Percentiles rank a stretch among this genome's conserved stretches.
phyloP scores from a whole-genome alignment of 73 alveolate genomes.

The Paramecium octaurelia region DNA sequence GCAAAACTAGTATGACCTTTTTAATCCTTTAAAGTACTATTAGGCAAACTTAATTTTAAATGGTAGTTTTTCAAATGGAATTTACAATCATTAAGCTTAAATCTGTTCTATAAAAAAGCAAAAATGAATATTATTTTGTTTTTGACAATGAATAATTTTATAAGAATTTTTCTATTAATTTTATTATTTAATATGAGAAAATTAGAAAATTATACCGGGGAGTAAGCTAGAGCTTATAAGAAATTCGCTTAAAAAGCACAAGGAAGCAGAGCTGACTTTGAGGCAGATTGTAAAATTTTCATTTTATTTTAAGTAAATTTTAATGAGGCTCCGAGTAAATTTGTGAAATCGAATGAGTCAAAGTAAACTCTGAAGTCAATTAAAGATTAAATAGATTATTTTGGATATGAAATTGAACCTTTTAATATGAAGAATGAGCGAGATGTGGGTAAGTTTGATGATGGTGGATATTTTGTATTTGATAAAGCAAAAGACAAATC shows the following conservation, averaged over 20 bases:
- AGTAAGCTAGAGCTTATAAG: conserved; percentile 23
- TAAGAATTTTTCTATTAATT: background rate
- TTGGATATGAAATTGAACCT: conserved; percentile 48
- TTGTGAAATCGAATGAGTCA: background rate
- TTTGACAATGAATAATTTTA: background rate
- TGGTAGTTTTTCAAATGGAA: background rate
- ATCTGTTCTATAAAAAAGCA: too few species aligned
- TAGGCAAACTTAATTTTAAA: background rate
- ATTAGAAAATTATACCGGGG: conserved; percentile 26
- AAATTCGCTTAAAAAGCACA: background rate
- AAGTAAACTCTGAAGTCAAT: background rate
- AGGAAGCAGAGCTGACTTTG: conserved; percentile 8
- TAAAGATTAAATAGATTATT: conserved; percentile 31
- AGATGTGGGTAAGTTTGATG: conserved; percentile 29
- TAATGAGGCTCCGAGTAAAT: background rate
- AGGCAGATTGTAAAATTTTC: background rate
- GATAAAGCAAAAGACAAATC: background rate
- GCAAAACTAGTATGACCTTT: background rate
- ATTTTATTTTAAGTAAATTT: background rate
- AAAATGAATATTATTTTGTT: too few species aligned
- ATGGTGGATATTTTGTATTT: conserved; percentile 31
- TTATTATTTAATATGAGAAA: background rate
- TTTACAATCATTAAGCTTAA: too few species aligned
- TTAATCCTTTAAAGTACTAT: background rate
- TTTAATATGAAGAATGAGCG: conserved; percentile 44